Base-by-base conservation (phyloP, 805 yeast species). In the Sungouiella blattae region DNA sequence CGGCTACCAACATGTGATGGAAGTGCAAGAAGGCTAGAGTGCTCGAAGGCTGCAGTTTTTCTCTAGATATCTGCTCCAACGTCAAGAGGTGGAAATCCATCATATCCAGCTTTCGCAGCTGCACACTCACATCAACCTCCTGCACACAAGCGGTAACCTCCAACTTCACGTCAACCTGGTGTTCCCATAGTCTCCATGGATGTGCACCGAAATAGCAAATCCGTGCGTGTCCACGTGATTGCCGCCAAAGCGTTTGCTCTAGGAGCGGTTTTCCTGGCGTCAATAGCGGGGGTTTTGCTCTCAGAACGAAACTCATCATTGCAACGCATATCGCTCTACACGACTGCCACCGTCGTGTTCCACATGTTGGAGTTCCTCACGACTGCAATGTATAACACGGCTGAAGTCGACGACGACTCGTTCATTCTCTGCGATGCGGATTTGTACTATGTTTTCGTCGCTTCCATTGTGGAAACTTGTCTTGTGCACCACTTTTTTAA, bases 301-400 rank as follows among this genome's bases (percentile, higher is more conserved):
- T 25, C 36, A 1, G 12, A 13, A 4, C 22, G 6, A 9, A 9
- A 20, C 22, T 20, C 22, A 9, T 7, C 9, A 6, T 6, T 18
- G 5, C 5, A 25, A 14, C 36, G 50, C 13, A 15, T 38, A n/a
- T 39, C 46, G 9, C 30, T 41, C 17, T 41, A 28, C 30, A 38
- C 40, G 9, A 13, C 36, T 9, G 18, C 20, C 53, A 52, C 36
- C 20, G 36, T 82, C 3, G 18, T 71, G 0, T 93, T 91, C 61
- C 98, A 93, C 56, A 75, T 85, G 47, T 55, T 86, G 14, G 98
- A 93, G 61, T 93, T 81, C 55, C 77, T 73, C 50, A 73, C 79
- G 26, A 93, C 98, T 0, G 88, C 95, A 0, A 62, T 66, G 33
- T 87, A 69, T 60, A 88, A 91, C 52, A 69, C 79, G 3, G 57